Conservation (phyloP, 129 eudicot species). For the Scalesia atractyloides region DNA sequence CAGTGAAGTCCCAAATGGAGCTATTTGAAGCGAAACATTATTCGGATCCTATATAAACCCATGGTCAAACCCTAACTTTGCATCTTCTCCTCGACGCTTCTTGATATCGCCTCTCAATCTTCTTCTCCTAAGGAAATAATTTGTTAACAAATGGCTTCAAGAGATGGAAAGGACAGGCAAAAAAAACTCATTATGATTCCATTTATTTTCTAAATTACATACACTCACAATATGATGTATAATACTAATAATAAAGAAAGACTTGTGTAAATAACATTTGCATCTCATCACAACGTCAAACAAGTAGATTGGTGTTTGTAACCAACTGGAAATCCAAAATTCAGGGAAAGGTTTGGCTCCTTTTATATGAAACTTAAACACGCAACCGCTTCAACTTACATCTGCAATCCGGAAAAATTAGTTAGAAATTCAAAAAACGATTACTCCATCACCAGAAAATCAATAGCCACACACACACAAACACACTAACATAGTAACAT, state of each 20-base stretch:
- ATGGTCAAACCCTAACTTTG: too few species aligned
- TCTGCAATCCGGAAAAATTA: conserved; percentile 16
- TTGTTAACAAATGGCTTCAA: too few species aligned
- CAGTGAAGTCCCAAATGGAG: too few species aligned
- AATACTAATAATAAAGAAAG: conserved; percentile 2
- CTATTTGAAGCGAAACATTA: too few species aligned
- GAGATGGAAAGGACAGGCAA: conserved; percentile 4
- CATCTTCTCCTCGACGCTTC: too few species aligned
- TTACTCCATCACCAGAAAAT: not conserved
- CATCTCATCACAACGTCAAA: not conserved
- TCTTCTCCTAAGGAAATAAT: too few species aligned
- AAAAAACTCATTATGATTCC: not conserved
- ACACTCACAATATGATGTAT: not conserved
- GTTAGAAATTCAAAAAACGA: not conserved
- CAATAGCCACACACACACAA: not conserved
- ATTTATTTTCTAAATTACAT: conserved; percentile 12
- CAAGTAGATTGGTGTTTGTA: conserved; percentile 12
- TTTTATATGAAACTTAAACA: not conserved
- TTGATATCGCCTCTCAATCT: too few species aligned
- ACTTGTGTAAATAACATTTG: conserved; percentile 15
- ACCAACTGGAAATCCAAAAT: conserved; percentile 9
- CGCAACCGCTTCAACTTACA: conserved; percentile 21
- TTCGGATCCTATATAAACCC: too few species aligned
- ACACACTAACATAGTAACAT: not conserved
- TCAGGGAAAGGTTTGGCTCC: not conserved